phyloP scores from a whole-genome alignment of 2,329 filamentous ascomycete genomes.

The Diplodia corticola region DNA sequence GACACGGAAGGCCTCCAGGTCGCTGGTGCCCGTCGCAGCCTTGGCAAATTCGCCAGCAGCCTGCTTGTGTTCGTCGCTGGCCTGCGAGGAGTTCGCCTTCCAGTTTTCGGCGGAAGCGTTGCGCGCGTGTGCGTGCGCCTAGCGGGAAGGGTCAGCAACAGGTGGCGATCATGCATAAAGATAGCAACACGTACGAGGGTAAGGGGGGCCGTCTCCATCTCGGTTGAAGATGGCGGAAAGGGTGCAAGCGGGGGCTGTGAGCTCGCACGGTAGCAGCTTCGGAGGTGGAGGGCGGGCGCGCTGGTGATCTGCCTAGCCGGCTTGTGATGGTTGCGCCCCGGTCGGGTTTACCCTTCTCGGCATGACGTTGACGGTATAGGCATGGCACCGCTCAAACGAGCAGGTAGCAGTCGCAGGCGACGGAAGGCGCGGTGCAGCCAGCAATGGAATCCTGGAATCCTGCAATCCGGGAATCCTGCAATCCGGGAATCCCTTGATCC shows the following conservation, averaged over 20 bases:
- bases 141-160: slow-evolving; percentile 38
- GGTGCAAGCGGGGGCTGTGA: background rate
- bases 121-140: slow-evolving; percentile 79
- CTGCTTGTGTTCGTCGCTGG: slow-evolving; percentile 82
- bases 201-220: slow-evolving; percentile 70
- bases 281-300: slow-evolving; percentile 10
- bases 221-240: background rate
- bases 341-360: slow-evolving; percentile 11
- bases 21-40: slow-evolving; percentile 71
- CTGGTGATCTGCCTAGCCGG: slow-evolving; percentile 15
- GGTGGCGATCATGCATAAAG: slow-evolving; percentile 37
- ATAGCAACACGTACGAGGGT: slow-evolving; percentile 46
- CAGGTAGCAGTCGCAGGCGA: slow-evolving; percentile 9
- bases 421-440: background rate
- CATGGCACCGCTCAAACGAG: slow-evolving; percentile 5
- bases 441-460: too few relatives aligned
- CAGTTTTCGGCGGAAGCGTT: slow-evolving; percentile 74
- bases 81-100: slow-evolving; percentile 71
- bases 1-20: slow-evolving; percentile 72
- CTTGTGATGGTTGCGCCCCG: background rate
- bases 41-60: slow-evolving; percentile 87
- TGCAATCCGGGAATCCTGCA: background rate
- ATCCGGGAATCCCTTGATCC: background rate
- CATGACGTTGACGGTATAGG: slow-evolving; percentile 6
- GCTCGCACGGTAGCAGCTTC: slow-evolving; percentile 1